A percentile compares a stretch with the other conserved stretches of the same genome.
These are phyloP conservation scores for Trichosporon asahii DNA, from an alignment of 1,284 basidiomycete species.

Conservation along the genomic window DNA sequence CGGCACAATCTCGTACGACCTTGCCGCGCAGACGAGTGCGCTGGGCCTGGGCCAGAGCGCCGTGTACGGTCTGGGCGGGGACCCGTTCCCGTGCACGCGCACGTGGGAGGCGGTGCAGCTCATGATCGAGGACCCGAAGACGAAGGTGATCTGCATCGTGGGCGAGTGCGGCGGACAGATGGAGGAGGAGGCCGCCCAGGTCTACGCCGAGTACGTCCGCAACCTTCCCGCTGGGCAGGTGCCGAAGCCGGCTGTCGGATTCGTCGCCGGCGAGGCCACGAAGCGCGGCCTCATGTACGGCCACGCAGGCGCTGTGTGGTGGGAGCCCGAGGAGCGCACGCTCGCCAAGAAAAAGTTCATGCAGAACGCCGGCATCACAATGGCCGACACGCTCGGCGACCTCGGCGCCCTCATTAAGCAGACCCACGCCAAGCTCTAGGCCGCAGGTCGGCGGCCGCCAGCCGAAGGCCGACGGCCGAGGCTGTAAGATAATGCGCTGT, in stretches of 20 bases:
- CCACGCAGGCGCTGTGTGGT: constrained; percentile 59
- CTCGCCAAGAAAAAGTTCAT: constrained; percentile 22
- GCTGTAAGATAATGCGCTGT: too few relatives aligned
- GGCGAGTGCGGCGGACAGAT: constrained; percentile 87
- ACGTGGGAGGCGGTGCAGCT: constrained; percentile 82
- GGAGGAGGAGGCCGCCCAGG: constrained; percentile 98
- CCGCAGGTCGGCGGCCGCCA: too few relatives aligned
- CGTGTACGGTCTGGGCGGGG: constrained; percentile 91
- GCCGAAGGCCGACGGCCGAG: too few relatives aligned
- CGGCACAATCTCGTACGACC: constrained; percentile 74
- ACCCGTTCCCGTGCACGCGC: constrained; percentile 81
- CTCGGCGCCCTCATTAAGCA: constrained; percentile 23
- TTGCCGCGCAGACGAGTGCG: constrained; percentile 86
- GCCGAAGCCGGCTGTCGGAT: constrained; percentile 89
- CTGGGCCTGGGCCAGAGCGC: constrained; percentile 90
- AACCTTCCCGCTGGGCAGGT: constrained; percentile 44
- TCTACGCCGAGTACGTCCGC: constrained; percentile 73
- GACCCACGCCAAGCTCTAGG: constrained; percentile 17
- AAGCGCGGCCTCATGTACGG: constrained; percentile 94
- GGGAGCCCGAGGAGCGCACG: constrained; percentile 24
- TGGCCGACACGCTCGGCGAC: constrained; percentile 26
- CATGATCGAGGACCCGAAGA: constrained; percentile 76
- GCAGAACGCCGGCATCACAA: constrained; percentile 20
- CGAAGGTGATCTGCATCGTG: constrained; percentile 88
- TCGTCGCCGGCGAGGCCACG: constrained; percentile 91